phyloP scores from a whole-genome alignment of 2,329 filamentous ascomycete species.

The Didymella pomorum region DNA sequence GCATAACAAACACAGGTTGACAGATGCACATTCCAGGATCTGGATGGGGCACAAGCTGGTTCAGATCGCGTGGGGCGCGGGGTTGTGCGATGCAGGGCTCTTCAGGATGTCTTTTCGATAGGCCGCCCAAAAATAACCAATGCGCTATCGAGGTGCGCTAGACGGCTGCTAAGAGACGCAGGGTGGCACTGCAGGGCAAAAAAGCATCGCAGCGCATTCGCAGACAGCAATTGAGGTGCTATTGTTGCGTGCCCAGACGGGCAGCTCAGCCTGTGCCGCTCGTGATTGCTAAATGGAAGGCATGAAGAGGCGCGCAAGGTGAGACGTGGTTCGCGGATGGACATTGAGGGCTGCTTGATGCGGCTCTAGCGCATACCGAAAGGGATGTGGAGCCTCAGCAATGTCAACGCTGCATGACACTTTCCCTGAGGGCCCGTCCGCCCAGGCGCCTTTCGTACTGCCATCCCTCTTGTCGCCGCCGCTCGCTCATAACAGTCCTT shows the following conservation, averaged over 20 bases:
- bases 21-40: constrained; percentile 18
- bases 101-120: neutral
- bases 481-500: constrained; percentile 9
- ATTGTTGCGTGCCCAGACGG: neutral
- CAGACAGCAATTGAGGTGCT: neutral
- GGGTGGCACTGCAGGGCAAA: constrained; percentile 15
- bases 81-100: constrained; percentile 14
- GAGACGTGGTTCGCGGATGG: constrained; percentile 13
- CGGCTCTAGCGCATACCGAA: constrained; percentile 12
- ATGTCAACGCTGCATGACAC: constrained; percentile 3
- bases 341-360: constrained; percentile 2
- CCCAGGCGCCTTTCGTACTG: constrained; percentile 8
- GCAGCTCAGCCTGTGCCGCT: constrained; percentile 4
- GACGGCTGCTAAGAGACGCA: constrained; percentile 4
- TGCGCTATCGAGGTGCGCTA: constrained; percentile 4
- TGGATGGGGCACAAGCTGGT: constrained; percentile 4
- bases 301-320: constrained; percentile 6
- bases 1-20: constrained; percentile 13
- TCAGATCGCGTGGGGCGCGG: constrained; percentile 19
- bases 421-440: constrained; percentile 6
- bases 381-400: constrained; percentile 5
- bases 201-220: neutral
- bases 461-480: neutral
- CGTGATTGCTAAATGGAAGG: constrained; percentile 7
- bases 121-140: constrained; percentile 12